Evolutionary conservation across 2,329 filamentous ascomycete species (phyloP).

Genomic region (Cytospora schulzeri): DNA sequence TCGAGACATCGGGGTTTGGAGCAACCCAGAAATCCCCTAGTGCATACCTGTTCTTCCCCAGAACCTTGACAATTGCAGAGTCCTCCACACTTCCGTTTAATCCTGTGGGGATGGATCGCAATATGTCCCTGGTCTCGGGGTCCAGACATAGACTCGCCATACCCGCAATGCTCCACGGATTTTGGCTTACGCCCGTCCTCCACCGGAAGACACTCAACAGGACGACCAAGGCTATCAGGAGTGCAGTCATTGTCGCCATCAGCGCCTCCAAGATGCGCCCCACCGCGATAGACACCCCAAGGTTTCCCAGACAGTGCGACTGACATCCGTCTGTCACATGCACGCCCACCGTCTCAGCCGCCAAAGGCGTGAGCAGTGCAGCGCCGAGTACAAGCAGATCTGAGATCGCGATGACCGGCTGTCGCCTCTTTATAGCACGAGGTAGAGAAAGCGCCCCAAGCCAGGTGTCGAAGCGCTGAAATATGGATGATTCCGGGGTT

Average conservation of each 20-base stretch:
- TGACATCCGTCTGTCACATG: conserved; percentile 11
- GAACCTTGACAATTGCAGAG: not conserved
- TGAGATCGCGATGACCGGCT: conserved; percentile 21
- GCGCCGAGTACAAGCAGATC: conserved; percentile 20
- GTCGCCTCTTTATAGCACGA: conserved; percentile 1
- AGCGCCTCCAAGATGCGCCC: conserved; percentile 30
- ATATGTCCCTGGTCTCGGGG: conserved; percentile 23
- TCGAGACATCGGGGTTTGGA: not conserved
- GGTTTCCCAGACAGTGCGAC: conserved; percentile 1
- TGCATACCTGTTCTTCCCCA: not conserved
- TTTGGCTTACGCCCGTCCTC: conserved; percentile 37
- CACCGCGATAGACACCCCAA: conserved; percentile 8
- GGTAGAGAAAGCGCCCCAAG: conserved; percentile 5
- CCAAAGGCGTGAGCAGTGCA: conserved; percentile 16
- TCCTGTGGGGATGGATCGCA: not conserved
- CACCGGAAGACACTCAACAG: conserved; percentile 34
- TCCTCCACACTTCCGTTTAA: not conserved
- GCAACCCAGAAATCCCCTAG: not conserved
- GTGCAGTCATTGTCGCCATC: conserved; percentile 34
- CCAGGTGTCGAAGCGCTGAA: conserved; percentile 19
- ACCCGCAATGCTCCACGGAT: conserved; percentile 42
- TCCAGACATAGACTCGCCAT: conserved; percentile 35
- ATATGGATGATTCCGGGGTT: conserved; percentile 7
- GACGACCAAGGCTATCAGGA: conserved; percentile 32
- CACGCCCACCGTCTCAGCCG: conserved; percentile 17